Conservation (phyloP, 78 protist species). For the Dictyostelium brefeldianum region DNA sequence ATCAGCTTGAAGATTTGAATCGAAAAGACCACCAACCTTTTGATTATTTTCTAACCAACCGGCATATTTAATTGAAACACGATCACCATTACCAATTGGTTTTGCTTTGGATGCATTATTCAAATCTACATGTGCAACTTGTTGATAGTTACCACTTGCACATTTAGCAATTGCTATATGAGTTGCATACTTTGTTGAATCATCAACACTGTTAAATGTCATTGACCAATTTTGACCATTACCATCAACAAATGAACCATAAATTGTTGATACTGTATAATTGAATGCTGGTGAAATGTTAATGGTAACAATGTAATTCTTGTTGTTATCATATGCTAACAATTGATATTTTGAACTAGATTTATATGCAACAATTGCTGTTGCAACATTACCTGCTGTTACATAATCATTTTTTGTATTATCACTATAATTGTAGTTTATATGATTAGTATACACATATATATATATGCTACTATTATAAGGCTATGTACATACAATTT, state of each 20-base stretch:
- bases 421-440: too few species aligned
- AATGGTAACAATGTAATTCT: constrained; percentile 24
- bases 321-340: constrained; percentile 51
- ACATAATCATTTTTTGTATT: constrained; percentile 39
- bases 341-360: constrained; percentile 58
- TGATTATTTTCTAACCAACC: constrained; percentile 71
- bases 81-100: constrained; percentile 47
- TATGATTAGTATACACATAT: too few species aligned
- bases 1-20: constrained; percentile 26
- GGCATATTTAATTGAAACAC: constrained; percentile 60
- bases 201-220: constrained; percentile 63
- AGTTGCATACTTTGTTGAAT: constrained; percentile 49
- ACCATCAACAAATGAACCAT: constrained; percentile 51
- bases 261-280: constrained; percentile 30
- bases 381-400: constrained; percentile 43
- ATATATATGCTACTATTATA: too few species aligned
- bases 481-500: too few species aligned
- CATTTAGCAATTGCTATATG: constrained; percentile 59
- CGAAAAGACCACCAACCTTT: constrained; percentile 59
- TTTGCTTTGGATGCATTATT: constrained; percentile 7
- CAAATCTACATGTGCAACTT: constrained; percentile 23
- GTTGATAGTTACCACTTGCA: constrained; percentile 42
- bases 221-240: constrained; percentile 57
- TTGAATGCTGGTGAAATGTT: constrained; percentile 40
- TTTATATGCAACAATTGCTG: constrained; percentile 52